Conservation (phyloP, 768 basidiomycete genomes). For the Cytidiella melzeri region DNA sequence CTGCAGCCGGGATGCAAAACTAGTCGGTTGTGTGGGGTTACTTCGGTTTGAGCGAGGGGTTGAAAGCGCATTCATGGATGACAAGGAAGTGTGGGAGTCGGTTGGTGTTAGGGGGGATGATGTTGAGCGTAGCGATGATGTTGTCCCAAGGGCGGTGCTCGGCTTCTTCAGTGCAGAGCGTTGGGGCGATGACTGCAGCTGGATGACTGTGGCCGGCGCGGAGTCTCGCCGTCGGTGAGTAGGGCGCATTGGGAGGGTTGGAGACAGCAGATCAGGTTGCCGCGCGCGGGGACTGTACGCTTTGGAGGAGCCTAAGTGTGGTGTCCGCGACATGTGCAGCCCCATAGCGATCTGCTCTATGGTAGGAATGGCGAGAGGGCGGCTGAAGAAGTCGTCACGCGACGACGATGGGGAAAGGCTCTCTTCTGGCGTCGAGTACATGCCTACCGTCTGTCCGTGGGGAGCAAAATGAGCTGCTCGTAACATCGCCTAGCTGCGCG, state of each 20-base stretch:
- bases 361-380: slow-evolving; percentile 43
- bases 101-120: slow-evolving; percentile 23
- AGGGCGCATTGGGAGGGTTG: slow-evolving; percentile 2
- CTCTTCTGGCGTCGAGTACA: slow-evolving; percentile 24
- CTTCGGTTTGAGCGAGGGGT: slow-evolving; percentile 21
- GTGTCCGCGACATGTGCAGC: slow-evolving; percentile 69
- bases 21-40: slow-evolving; percentile 8
- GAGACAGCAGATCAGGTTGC: slow-evolving; percentile 3
- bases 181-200: slow-evolving; percentile 41
- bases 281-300: slow-evolving; percentile 1
- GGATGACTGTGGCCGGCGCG: slow-evolving; percentile 6
- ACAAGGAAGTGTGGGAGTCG: slow-evolving; percentile 36
- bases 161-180: slow-evolving; percentile 65
- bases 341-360: slow-evolving; percentile 80
- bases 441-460: slow-evolving; percentile 13
- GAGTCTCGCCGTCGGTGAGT: slow-evolving; percentile 10
- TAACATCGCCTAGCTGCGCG: not conserved
- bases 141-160: slow-evolving; percentile 21
- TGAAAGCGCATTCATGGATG: slow-evolving; percentile 32
- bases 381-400: slow-evolving; percentile 31
- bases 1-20: slow-evolving; percentile 30
- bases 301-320: slow-evolving; percentile 47
- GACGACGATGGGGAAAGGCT: slow-evolving; percentile 16
- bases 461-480: not conserved
- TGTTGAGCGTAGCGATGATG: slow-evolving; percentile 22